Conservation (phyloP, 2,329 filamentous ascomycete genomes). For the Orbilia oligospora region DNA sequence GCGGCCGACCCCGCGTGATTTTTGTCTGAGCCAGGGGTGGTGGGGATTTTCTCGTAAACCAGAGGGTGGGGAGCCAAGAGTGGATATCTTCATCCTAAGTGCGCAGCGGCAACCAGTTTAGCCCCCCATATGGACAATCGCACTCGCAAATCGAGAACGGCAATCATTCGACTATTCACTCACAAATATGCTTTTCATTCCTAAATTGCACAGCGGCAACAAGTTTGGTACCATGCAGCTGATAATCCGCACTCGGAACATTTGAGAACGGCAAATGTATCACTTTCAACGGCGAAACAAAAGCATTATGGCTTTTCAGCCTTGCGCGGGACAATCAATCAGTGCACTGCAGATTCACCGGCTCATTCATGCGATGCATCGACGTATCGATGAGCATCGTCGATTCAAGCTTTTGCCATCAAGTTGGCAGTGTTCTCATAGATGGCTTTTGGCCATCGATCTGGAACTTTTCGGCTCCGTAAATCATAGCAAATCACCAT, state of each 20-base stretch:
- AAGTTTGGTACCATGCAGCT: constrained; percentile 11
- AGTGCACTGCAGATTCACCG: constrained; percentile 9
- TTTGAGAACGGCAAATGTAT: constrained; percentile 8
- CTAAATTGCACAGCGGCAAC: constrained; percentile 7
- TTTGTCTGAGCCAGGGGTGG: constrained; percentile 8
- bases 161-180: background rate
- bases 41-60: too few species aligned
- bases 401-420: constrained; percentile 11
- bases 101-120: constrained; percentile 7
- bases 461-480: constrained; percentile 6
- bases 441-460: constrained; percentile 9
- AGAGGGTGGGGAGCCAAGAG: constrained; percentile 3
- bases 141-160: constrained; percentile 9
- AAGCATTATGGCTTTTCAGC: constrained; percentile 10
- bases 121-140: constrained; percentile 6
- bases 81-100: constrained; percentile 12
- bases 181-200: constrained; percentile 5
- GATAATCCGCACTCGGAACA: constrained; percentile 5
- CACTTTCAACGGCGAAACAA: constrained; percentile 10
- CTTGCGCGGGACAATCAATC: constrained; percentile 9
- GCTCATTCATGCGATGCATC: constrained; percentile 11
- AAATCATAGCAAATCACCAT: constrained; percentile 13
- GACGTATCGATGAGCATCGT: constrained; percentile 7
- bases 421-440: constrained; percentile 12
- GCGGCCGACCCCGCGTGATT: constrained; percentile 5